Percentiles rank a stretch among this genome's conserved stretches.
Conservation (phyloP, 768 basidiomycete species). For the Tricholoma saponaceum region DNA sequence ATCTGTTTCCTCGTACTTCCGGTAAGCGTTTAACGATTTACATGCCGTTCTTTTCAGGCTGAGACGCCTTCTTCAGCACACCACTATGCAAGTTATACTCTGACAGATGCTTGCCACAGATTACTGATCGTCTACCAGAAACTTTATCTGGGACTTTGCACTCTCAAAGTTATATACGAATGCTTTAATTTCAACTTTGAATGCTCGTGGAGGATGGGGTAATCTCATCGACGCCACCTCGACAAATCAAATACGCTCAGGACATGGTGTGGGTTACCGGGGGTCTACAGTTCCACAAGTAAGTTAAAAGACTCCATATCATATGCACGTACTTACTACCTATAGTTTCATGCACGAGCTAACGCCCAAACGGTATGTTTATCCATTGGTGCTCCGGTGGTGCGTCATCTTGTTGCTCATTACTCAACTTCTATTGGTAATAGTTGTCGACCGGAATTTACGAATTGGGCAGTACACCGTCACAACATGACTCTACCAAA, state of each 20-base stretch:
- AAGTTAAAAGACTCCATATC: background rate
- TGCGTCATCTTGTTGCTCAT: background rate
- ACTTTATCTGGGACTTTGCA: constrained; percentile 26
- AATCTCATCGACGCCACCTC: background rate
- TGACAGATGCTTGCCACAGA: background rate
- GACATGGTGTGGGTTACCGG: background rate
- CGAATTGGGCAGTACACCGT: background rate
- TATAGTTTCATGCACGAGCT: background rate
- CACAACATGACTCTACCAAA: background rate
- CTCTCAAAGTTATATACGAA: constrained; percentile 25
- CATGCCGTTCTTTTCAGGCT: background rate
- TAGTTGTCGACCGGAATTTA: constrained; percentile 2
- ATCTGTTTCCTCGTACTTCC: constrained; percentile 39
- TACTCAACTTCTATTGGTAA: background rate
- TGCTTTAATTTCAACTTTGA: constrained; percentile 9
- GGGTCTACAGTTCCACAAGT: background rate
- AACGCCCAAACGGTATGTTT: background rate
- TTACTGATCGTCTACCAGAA: constrained; percentile 9
- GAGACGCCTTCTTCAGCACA: constrained; percentile 11
- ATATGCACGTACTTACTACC: background rate
- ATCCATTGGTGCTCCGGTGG: background rate
- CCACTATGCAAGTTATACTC: constrained; percentile 16
- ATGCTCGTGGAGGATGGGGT: background rate
- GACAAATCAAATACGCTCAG: background rate
- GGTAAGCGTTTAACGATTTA: constrained; percentile 16